Evolutionary conservation across 148 eudicot genomes (phyloP).

Genomic region (Rhododendron kiyosumense): DNA sequence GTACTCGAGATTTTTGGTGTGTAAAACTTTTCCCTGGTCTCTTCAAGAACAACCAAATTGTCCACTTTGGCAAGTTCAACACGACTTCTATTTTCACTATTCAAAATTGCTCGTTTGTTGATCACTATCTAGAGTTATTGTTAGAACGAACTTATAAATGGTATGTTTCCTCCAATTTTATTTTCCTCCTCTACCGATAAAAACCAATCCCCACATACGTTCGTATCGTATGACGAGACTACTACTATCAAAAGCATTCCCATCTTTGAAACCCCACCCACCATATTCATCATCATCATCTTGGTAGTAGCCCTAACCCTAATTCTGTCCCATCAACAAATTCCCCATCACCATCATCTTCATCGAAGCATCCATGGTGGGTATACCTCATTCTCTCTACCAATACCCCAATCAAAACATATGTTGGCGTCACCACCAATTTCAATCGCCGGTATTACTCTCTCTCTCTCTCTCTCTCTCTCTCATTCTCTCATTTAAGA

Average conservation of each 20-base stretch:
- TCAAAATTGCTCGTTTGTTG: too few relatives aligned
- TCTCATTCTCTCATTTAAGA: not conserved
- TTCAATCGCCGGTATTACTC: constrained; percentile 59
- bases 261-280: constrained; percentile 31
- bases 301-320: constrained; percentile 4
- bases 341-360: not conserved
- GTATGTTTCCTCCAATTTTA: too few relatives aligned
- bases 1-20: too few relatives aligned
- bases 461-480: constrained; percentile 2
- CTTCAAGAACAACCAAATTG: too few relatives aligned
- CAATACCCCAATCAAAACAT: constrained; percentile 63
- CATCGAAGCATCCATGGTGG: constrained; percentile 30
- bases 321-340: not conserved
- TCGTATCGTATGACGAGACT: constrained; percentile 14
- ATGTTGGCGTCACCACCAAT: constrained; percentile 68
- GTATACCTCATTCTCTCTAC: constrained; percentile 69
- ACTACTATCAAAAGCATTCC: constrained; percentile 25
- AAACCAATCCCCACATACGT: not conserved
- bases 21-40: too few relatives aligned
- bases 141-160: too few relatives aligned
- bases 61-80: too few relatives aligned
- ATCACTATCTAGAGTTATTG: too few relatives aligned
- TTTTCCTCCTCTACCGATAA: too few relatives aligned
- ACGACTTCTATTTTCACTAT: too few relatives aligned
- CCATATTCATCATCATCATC: constrained; percentile 16